phyloP scores from a whole-genome alignment of 192 early-diverging fungal species.

The Cetraspora pellucida region DNA sequence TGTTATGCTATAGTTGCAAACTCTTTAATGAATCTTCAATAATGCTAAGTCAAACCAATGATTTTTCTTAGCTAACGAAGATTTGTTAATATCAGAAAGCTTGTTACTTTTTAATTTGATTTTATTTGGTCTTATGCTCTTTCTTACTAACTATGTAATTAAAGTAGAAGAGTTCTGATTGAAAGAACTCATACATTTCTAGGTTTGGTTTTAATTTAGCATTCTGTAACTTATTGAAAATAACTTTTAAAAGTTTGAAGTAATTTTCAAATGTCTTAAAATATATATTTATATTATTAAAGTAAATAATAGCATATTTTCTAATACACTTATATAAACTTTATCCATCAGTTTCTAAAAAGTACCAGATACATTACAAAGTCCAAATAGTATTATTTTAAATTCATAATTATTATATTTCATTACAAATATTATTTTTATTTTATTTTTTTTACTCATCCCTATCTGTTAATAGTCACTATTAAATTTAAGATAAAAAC shows the following conservation, averaged over 20 bases:
- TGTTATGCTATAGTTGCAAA: background rate
- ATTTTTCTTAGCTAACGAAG: background rate
- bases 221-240: background rate
- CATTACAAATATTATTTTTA: slow-evolving; percentile 37
- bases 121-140: background rate
- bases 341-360: slow-evolving; percentile 35
- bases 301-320: slow-evolving; percentile 27
- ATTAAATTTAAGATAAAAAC: slow-evolving; percentile 40
- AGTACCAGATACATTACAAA: slow-evolving; percentile 32
- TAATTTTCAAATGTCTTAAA: slow-evolving; percentile 36
- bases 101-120: background rate
- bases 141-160: background rate
- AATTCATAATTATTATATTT: slow-evolving; percentile 28
- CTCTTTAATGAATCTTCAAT: background rate
- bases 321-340: background rate
- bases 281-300: slow-evolving; percentile 44
- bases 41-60: background rate
- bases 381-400: slow-evolving; percentile 36
- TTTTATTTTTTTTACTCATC: background rate
- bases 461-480: slow-evolving; percentile 31
- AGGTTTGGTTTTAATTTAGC: background rate
- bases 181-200: background rate
- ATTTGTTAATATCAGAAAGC: background rate
- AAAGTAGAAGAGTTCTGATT: background rate
- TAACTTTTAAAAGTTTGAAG: background rate